Conservation (phyloP, 2,329 filamentous ascomycete genomes). For the Arthrobotrys conoides region DNA sequence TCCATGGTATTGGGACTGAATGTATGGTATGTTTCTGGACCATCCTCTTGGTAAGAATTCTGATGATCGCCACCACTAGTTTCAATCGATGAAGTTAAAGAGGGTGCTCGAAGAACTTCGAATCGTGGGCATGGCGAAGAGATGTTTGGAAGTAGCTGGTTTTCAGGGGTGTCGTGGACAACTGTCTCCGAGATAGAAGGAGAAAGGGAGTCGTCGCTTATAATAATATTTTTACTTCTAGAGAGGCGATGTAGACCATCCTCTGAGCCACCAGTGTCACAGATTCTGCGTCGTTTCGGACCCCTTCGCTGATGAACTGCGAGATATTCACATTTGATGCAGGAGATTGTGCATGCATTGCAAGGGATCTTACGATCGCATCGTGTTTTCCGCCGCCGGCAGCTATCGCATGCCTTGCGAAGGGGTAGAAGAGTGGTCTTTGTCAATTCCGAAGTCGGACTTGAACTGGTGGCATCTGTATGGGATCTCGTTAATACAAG, state of each 20-base stretch:
- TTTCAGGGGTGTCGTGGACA: neutral
- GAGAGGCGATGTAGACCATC: too few relatives aligned
- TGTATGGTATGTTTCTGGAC: neutral
- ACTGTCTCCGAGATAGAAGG: neutral
- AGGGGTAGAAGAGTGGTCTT: slow-evolving; percentile 4
- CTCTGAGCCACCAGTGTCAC: neutral
- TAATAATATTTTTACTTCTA: neutral
- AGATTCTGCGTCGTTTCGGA: neutral
- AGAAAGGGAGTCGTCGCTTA: neutral
- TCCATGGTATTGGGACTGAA: neutral
- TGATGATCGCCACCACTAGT: neutral
- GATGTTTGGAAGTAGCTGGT: too few relatives aligned
- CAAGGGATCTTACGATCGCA: slow-evolving; percentile 12
- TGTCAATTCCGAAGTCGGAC: neutral
- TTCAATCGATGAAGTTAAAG: neutral
- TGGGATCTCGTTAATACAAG: slow-evolving; percentile 10
- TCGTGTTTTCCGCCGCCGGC: slow-evolving; percentile 25
- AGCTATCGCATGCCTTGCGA: slow-evolving; percentile 17
- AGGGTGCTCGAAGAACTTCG: neutral
- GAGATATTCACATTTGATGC: slow-evolving; percentile 3
- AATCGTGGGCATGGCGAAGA: neutral
- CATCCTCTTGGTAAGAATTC: neutral
- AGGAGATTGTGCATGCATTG: neutral
- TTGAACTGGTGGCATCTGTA: neutral
- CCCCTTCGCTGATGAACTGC: slow-evolving; percentile 13